Evolutionary conservation across 169 alveolate genomes (phyloP).

Genomic region (Nephromyces sp.): DNA sequence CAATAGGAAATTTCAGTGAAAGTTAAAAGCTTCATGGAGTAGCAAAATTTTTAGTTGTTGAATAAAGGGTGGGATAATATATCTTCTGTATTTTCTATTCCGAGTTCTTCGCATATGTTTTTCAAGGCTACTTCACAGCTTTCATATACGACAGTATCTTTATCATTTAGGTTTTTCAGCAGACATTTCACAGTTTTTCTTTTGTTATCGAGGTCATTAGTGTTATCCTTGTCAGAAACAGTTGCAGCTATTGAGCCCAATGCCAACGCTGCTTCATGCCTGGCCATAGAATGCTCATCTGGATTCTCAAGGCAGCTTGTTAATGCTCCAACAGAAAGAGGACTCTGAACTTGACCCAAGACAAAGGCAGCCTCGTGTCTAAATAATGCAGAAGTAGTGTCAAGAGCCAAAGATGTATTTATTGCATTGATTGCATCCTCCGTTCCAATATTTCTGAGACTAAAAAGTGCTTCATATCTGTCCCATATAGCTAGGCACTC

Average conservation of each 20-base stretch:
- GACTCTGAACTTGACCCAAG: slow-evolving; percentile 44
- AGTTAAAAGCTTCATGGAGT: no score
- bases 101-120: slow-evolving; percentile 47
- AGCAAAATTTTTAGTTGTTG: no score
- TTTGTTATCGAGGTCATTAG: background rate
- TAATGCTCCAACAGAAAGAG: slow-evolving; percentile 20
- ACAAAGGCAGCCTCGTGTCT: slow-evolving; percentile 59
- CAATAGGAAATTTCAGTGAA: no score
- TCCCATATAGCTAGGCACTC: background rate
- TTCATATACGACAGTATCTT: slow-evolving; percentile 47
- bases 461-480: slow-evolving; percentile 39
- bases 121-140: slow-evolving; percentile 55
- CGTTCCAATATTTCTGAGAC: slow-evolving; percentile 39
- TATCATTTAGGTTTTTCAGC: background rate
- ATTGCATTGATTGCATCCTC: slow-evolving; percentile 1
- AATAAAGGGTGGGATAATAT: background rate
- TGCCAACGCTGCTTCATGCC: slow-evolving; percentile 57
- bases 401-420: background rate
- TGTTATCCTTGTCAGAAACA: background rate
- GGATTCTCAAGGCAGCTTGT: slow-evolving; percentile 19
- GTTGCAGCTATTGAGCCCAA: slow-evolving; percentile 23
- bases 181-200: background rate
- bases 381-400: slow-evolving; percentile 40
- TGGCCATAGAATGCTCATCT: slow-evolving; percentile 45
- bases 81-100: slow-evolving; percentile 5